Base-by-base conservation (phyloP, 2,329 filamentous ascomycete genomes). In the Epichloe scottii region DNA sequence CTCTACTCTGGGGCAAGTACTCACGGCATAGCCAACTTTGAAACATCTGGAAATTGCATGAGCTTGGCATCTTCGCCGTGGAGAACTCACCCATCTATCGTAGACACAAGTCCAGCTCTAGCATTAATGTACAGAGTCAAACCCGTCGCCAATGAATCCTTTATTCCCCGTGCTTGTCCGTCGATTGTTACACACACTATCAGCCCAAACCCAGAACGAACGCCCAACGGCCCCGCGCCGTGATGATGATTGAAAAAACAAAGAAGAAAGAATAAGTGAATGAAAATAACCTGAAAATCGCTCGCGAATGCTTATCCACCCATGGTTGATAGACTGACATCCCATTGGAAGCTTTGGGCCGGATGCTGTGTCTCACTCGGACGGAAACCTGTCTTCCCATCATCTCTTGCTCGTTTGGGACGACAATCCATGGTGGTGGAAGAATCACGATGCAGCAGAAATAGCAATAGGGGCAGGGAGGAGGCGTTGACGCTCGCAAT, bases 401-500 rank as follows among this genome's bases (percentile, higher is more conserved):
- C 8, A 37, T 6, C 12, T 6, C 12, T n/a, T 35, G 15, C 45
- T 7, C 11, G 4, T 15, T 15, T 17, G 21, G 26, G 30, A 39
- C 21, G 15, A 19, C 15, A 35, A 47, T 17, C 35, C 45, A 47
- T 10, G 7, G 39, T n/a, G 5, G 39, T 33, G 19, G 15, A 14
- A 38, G 15, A 21, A 39, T 40, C 42, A 68, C 57, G 65, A 76
- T 19, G 72, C 70, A 23, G 74, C 71, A 30, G 69, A 60, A 48
- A 77, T 66, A n/a, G 74, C 63, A 50, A 71, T 63, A 3, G 74
- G 75, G 15, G 69, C 72, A 0, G 77, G 6, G 78, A 79, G 49
- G 73, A 74, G 6, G 71, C 71, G n/a, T 71, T 65, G 12, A 77
- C 58, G 57, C 76, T 80, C 8, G 74, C 68, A 3, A 68, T 65